phyloP scores from a whole-genome alignment of 2,329 filamentous ascomycete species.

The Basipetospora chlamydospora region DNA sequence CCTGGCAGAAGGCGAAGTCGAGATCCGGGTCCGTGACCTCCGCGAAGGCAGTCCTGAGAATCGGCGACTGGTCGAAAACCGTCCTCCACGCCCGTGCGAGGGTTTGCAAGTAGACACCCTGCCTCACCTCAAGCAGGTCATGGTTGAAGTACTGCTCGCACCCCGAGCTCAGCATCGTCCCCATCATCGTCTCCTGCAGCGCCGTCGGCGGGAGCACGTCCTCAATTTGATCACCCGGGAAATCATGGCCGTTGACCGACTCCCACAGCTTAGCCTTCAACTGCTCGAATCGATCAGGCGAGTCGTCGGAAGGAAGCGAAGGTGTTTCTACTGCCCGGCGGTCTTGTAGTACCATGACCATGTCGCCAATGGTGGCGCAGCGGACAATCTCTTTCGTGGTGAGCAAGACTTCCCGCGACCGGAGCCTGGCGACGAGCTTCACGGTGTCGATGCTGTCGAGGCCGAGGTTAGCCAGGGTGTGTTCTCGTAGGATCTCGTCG shows the following conservation, averaged over 20 bases:
- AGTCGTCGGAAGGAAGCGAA: not conserved
- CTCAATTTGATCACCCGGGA: slow-evolving; percentile 28
- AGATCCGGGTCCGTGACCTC: slow-evolving; percentile 47
- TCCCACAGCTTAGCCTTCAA: slow-evolving; percentile 19
- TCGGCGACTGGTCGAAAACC: slow-evolving; percentile 47
- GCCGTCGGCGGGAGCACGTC: slow-evolving; percentile 61
- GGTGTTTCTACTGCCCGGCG: no score
- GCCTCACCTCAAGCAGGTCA: slow-evolving; percentile 51
- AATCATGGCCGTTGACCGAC: slow-evolving; percentile 20
- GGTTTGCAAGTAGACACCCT: slow-evolving; percentile 35
- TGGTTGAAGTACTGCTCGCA: slow-evolving; percentile 76
- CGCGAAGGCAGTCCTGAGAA: slow-evolving; percentile 62
- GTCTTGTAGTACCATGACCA: slow-evolving; percentile 19
- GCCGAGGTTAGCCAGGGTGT: slow-evolving; percentile 66
- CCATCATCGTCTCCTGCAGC: slow-evolving; percentile 75
- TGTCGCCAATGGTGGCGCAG: slow-evolving; percentile 49
- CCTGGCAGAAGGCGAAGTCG: slow-evolving; percentile 33
- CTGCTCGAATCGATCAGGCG: slow-evolving; percentile 5
- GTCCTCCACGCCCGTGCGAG: slow-evolving; percentile 47
- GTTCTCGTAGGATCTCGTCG: slow-evolving; percentile 36
- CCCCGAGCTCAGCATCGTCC: slow-evolving; percentile 62
- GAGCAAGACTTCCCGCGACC: slow-evolving; percentile 41
- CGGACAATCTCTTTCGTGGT: slow-evolving; percentile 67
- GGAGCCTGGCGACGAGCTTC: slow-evolving; percentile 62
- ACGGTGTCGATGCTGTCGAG: slow-evolving; percentile 89